Evolutionary conservation across 2,329 filamentous ascomycete genomes (phyloP).

Genomic region (Alternaria triticimaculans): DNA sequence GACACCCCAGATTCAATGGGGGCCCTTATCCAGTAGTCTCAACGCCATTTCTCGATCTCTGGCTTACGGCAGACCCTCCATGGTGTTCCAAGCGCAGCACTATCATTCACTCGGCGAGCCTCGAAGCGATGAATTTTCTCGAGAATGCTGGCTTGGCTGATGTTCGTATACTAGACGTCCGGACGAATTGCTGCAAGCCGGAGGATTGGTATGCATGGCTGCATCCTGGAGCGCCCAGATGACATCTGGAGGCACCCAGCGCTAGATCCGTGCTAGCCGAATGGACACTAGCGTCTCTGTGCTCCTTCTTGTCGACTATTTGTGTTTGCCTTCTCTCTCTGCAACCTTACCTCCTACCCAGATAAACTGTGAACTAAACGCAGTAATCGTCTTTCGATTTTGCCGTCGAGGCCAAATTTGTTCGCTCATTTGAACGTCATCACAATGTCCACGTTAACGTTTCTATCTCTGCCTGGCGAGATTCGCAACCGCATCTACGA

Average conservation of each 20-base stretch:
- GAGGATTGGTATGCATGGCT: not conserved
- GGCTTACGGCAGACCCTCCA: not conserved
- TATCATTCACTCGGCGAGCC: not conserved
- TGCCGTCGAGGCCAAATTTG: not conserved
- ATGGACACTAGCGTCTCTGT: not conserved
- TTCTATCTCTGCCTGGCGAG: not conserved
- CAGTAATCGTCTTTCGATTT: no score
- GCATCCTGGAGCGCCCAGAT: not conserved
- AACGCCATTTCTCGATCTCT: not conserved
- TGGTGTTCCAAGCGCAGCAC: not conserved
- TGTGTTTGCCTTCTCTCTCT: not conserved
- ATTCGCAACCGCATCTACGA: conserved; percentile 9
- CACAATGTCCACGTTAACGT: not conserved
- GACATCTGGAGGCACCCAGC: not conserved
- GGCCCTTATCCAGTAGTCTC: not conserved
- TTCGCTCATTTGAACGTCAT: not conserved
- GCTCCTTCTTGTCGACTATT: not conserved
- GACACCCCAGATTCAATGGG: not conserved
- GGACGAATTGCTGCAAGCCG: not conserved
- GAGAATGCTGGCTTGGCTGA: not conserved
- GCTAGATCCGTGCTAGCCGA: not conserved
- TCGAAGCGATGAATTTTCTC: not conserved
- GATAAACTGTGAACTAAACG: not conserved
- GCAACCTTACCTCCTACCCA: no score
- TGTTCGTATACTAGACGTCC: not conserved